Evolutionary conservation across 768 basidiomycete genomes (phyloP).

Genomic region (Leccinum obscurum): DNA sequence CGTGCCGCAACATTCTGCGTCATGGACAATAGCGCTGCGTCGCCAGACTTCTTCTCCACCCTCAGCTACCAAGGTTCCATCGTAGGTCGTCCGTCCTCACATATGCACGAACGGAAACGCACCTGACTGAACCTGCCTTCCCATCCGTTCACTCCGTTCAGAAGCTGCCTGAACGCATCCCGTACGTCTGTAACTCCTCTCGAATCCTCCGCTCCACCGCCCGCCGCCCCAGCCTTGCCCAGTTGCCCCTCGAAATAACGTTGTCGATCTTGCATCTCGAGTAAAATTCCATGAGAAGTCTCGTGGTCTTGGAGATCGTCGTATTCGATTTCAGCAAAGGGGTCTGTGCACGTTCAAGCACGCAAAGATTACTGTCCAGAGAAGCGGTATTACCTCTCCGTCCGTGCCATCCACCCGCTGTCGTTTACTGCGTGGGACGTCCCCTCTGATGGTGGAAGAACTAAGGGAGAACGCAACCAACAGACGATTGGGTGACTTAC

Average conservation of each 20-base stretch:
- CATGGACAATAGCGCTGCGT: conserved; percentile 70
- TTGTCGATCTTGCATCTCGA: conserved; percentile 87
- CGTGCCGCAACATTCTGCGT: conserved; percentile 77
- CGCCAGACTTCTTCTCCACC: conserved; percentile 65
- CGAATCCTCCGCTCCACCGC: conserved; percentile 5
- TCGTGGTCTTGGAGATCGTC: conserved; percentile 81
- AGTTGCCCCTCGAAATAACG: conserved; percentile 77
- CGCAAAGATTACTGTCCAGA: neutral
- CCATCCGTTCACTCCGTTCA: conserved; percentile 55
- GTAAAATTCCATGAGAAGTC: conserved; percentile 62
- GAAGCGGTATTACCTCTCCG: conserved; percentile 41
- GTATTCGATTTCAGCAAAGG: conserved; percentile 67
- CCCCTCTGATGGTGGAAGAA: conserved; percentile 42
- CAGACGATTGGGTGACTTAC: conserved; percentile 39
- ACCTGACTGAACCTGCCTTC: conserved; percentile 58
- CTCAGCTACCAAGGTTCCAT: conserved; percentile 47
- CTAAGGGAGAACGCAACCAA: neutral
- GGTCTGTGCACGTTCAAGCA: conserved; percentile 20
- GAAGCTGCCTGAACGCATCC: conserved; percentile 47
- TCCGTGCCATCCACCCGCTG: conserved; percentile 46
- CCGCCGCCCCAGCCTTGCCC: conserved; percentile 24
- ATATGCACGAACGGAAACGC: conserved; percentile 8
- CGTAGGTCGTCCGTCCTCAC: too few relatives aligned
- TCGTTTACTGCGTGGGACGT: conserved; percentile 59
- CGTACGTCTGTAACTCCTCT: conserved; percentile 45